Percentiles rank a stretch among this genome's conserved stretches.
Conservation (phyloP, 257 asterid species). For the Haberlea rhodopensis region DNA sequence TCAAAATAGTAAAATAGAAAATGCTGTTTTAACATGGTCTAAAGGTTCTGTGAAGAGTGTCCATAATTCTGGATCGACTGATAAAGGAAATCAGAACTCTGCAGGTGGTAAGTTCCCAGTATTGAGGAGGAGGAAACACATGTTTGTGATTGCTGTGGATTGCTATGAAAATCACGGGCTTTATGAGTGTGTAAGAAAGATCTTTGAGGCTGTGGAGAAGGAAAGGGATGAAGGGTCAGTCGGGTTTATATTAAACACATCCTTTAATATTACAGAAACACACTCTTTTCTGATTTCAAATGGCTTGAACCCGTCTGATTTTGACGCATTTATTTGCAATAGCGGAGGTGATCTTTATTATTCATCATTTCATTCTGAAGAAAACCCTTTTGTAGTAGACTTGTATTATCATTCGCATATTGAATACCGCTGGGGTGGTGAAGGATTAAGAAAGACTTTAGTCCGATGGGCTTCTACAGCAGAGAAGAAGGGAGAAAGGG, state of each 20-base stretch:
- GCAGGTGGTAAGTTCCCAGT: constrained; percentile 85
- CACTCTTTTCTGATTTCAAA: constrained; percentile 62
- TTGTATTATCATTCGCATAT: constrained; percentile 96
- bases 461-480: constrained; percentile 76
- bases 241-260: constrained; percentile 84
- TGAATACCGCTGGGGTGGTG: constrained; percentile 99
- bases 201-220: constrained; percentile 67
- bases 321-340: constrained; percentile 94
- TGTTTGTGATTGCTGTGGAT: constrained; percentile 92
- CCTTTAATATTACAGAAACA: constrained; percentile 61
- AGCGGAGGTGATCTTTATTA: constrained; percentile 98
- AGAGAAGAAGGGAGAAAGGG: constrained; percentile 61
- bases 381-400: constrained; percentile 85
- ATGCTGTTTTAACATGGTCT: constrained; percentile 68
- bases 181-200: constrained; percentile 66
- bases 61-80: constrained; percentile 54
- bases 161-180: constrained; percentile 62
- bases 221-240: constrained; percentile 91
- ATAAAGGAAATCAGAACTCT: constrained; percentile 55
- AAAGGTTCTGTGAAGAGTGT: constrained; percentile 51
- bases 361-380: constrained; percentile 69
- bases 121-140: constrained; percentile 72
- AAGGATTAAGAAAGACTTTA: constrained; percentile 93
- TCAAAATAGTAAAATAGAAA: constrained; percentile 62
- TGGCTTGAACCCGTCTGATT: constrained; percentile 68